Evolutionary conservation across 306 rosid species (phyloP), one percentile per base, ranked within the genome.

Genomic region (Abrus precatorius): DNA sequence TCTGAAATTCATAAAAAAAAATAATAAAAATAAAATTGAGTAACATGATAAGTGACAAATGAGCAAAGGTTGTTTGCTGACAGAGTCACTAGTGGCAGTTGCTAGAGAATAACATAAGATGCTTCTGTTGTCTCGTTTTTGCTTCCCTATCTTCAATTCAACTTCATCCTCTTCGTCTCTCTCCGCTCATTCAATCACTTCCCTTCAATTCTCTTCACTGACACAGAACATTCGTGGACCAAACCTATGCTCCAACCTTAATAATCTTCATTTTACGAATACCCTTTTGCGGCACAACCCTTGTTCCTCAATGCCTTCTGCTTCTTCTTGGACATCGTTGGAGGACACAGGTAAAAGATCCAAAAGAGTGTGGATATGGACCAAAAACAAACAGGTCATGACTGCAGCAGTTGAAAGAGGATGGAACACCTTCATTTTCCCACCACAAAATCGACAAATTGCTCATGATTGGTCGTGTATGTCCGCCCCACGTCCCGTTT

Each of bases 351-450:
- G 34, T 53, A 86, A 80, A 55, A 87, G 61, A 61, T 44, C 90
- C 50, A 95, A 95, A 89, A 85, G 71, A 29, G 98, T 95, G 32
- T 93, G 98, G 98, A 84, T 95, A 73, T 93, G 98, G 99, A 93
- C 94, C 9, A 57, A 76, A 74, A 85, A 50, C 88, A 90, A 84
- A 82, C 77, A 83, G 61, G 99, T 93, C 49, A 89, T 95, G 92
- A 91, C 93, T 45, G 86, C 99, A 28, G 90, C 99, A n/a, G 90
- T 93, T 3, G 98, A 95, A 86, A 85, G 98, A 82, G 98, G 97
- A 76, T 91, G 99, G 98, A 85, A 81, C 62, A 91, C 98, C 44
- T 90, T 95, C 84, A 2, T 93, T 78, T 95, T 93, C 80, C 38
- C 92, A 9, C 73, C 92, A 11, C 79, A 75, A 0, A 56, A 83